Evolutionary conservation across 2,329 filamentous ascomycete genomes (phyloP).

Genomic region (Calonectria naviculata): DNA sequence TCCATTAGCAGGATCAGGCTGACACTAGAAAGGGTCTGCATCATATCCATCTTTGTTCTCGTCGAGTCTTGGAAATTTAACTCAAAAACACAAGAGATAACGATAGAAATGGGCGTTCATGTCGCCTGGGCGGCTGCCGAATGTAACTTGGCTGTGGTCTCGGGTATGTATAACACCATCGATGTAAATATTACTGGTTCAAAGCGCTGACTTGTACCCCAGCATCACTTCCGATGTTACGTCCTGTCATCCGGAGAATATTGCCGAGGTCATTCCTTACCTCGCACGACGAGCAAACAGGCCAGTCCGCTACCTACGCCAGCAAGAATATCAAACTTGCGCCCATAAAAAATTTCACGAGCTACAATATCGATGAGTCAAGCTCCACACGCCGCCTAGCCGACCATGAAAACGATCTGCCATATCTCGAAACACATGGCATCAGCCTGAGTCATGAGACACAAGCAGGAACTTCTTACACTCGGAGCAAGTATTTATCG

Average conservation of each 20-base stretch:
- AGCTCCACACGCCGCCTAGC: not conserved
- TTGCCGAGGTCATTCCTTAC: slow-evolving; percentile 10
- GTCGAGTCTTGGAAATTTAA: slow-evolving; percentile 36
- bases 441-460: not conserved
- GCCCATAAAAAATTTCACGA: not conserved
- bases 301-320: not conserved
- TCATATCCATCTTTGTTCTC: slow-evolving; percentile 42
- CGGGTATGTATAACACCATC: slow-evolving; percentile 27
- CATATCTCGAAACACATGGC: not conserved
- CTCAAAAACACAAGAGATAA: slow-evolving; percentile 35
- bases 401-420: not conserved
- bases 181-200: not conserved
- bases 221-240: slow-evolving; percentile 38
- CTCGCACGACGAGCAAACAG: not conserved
- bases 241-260: slow-evolving; percentile 32
- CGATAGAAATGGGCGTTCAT: slow-evolving; percentile 38
- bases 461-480: not conserved
- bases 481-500: too few species aligned
- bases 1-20: not conserved
- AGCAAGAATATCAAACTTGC: not conserved
- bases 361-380: not conserved
- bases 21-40: slow-evolving; percentile 19
- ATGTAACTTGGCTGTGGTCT: slow-evolving; percentile 43
- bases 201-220: not conserved
- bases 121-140: slow-evolving; percentile 44